Conservation (phyloP, 257 asterid genomes). For the Gynochthodes officinalis region DNA sequence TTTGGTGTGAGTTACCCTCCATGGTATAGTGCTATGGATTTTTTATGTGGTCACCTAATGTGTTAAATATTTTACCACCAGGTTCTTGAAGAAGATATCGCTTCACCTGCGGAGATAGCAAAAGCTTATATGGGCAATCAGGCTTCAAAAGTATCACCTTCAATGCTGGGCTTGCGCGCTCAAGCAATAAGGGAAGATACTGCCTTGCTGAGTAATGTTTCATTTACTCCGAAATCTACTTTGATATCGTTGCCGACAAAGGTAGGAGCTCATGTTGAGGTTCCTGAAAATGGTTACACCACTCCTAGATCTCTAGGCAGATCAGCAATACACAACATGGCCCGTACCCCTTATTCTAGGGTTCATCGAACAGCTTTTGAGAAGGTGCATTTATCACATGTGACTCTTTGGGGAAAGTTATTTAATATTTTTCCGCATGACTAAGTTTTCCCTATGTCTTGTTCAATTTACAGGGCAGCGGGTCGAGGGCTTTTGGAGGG, state of each 20-base stretch:
- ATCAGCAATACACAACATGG: conserved; percentile 88
- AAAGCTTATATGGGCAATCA: conserved; percentile 89
- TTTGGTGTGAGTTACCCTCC: neutral
- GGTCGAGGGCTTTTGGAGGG: conserved; percentile 38
- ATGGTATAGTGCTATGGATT: neutral
- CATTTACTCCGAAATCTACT: conserved; percentile 47
- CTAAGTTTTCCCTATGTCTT: conserved; percentile 9
- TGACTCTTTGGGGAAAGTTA: conserved; percentile 3
- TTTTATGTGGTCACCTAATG: neutral
- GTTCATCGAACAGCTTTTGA: conserved; percentile 41
- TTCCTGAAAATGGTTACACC: conserved; percentile 53
- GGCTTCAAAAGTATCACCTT: conserved; percentile 64
- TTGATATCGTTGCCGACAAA: conserved; percentile 27
- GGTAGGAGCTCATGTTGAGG: conserved; percentile 29
- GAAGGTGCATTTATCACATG: conserved; percentile 38
- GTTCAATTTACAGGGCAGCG: conserved; percentile 50
- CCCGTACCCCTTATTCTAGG: conserved; percentile 88
- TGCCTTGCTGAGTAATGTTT: conserved; percentile 30
- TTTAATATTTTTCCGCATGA: conserved; percentile 2
- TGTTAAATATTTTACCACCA: conserved; percentile 22
- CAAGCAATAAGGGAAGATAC: conserved; percentile 48
- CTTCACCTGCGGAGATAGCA: conserved; percentile 90
- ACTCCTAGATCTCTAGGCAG: conserved; percentile 79
- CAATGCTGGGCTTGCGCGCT: conserved; percentile 47
- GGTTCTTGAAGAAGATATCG: conserved; percentile 61